A percentile compares a stretch with the other conserved stretches of the same genome.
Evolutionary conservation across 2,329 filamentous ascomycete genomes (phyloP).

Genomic region (Verticillium isaacii): DNA sequence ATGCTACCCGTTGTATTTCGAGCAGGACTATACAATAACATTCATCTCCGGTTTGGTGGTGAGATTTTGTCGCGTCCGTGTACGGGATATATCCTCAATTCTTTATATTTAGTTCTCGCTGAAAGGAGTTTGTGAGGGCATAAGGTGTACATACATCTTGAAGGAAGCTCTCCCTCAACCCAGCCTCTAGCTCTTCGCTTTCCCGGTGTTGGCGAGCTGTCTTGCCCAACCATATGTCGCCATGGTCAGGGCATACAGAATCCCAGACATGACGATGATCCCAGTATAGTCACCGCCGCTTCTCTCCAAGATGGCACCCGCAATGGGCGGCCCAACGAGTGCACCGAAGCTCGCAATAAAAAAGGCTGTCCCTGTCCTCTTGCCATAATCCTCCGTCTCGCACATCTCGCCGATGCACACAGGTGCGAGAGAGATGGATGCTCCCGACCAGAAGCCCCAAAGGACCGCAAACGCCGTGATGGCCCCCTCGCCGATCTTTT

Average conservation of each 20-base stretch:
- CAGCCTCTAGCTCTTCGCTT: no score
- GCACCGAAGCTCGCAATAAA: constrained; percentile 59
- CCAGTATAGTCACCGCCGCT: constrained; percentile 44
- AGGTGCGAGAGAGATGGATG: constrained; percentile 64
- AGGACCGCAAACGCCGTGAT: constrained; percentile 57
- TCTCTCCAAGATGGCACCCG: constrained; percentile 44
- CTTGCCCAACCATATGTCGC: no score
- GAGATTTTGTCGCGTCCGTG: no score
- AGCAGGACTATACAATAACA: no score
- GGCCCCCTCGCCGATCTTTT: constrained; percentile 36
- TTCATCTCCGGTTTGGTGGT: no score
- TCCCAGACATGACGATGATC: constrained; percentile 47
- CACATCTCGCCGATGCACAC: constrained; percentile 70
- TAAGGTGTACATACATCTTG: no score
- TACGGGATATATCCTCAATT: no score
- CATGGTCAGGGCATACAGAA: constrained; percentile 29
- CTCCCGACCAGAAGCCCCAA: constrained; percentile 68
- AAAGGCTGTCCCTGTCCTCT: constrained; percentile 66
- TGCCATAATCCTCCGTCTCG: constrained; percentile 62
- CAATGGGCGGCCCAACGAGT: constrained; percentile 54
- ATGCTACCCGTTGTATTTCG: no score
- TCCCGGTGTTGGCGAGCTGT: no score
- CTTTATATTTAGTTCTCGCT: no score
- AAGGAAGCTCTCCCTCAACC: no score
- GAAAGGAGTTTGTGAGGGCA: no score